A percentile compares a stretch with the other conserved stretches of the same genome.
phyloP scores from a whole-genome alignment of 495 filamentous ascomycete genomes.

The Aspergillus heteromorphus region DNA sequence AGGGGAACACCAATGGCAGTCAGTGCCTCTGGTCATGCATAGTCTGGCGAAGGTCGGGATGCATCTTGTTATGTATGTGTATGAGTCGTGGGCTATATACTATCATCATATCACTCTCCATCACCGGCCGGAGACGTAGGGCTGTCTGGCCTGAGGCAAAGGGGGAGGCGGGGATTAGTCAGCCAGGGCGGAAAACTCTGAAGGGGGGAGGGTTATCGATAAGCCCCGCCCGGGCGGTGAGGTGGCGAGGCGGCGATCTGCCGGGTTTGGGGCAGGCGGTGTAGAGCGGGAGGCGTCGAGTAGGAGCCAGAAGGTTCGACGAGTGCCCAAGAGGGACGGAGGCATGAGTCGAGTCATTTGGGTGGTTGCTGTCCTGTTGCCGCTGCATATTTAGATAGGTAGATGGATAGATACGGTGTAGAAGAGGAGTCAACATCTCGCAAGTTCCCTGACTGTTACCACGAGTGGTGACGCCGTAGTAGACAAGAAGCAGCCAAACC shows the following conservation, averaged over 20 bases:
- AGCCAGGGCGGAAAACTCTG: slow-evolving; percentile 3
- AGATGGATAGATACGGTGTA: too few species aligned
- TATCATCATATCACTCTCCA: too few species aligned
- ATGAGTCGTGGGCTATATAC: too few species aligned
- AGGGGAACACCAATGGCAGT: too few species aligned
- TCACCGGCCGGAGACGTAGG: too few species aligned
- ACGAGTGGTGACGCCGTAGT: not conserved
- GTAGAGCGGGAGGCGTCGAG: slow-evolving; percentile 23
- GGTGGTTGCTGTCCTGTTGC: not conserved
- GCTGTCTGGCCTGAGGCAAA: not conserved
- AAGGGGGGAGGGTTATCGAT: slow-evolving; percentile 5
- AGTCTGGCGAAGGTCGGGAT: too few species aligned
- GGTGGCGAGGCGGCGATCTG: slow-evolving; percentile 25
- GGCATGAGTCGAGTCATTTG: too few species aligned
- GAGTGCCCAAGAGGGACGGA: not conserved
- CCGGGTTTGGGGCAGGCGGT: slow-evolving; percentile 23
- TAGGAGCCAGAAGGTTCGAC: slow-evolving; percentile 40
- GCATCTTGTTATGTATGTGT: too few species aligned
- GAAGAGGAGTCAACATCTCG: too few species aligned
- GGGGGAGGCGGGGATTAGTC: not conserved
- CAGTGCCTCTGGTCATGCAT: too few species aligned
- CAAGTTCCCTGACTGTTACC: too few species aligned
- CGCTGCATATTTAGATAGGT: not conserved
- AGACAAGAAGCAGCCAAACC: too few species aligned
- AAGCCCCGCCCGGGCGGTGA: slow-evolving; percentile 20